phyloP scores from a whole-genome alignment of 2,329 filamentous ascomycete genomes.

The Triangularia setosa region DNA sequence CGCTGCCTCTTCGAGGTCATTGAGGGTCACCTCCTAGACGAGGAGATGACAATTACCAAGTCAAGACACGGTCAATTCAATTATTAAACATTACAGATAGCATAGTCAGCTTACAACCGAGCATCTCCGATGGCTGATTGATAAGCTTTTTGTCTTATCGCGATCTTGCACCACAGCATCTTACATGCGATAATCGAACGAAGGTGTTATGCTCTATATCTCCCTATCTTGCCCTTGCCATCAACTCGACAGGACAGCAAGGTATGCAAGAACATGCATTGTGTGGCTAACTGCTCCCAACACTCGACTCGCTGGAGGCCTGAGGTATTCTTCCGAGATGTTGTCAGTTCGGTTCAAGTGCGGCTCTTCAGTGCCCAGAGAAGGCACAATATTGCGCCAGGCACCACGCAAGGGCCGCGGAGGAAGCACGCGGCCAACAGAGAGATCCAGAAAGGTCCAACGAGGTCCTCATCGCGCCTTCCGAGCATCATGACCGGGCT shows the following conservation, averaged over 20 bases:
- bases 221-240: no score
- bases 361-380: background rate
- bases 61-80: no score
- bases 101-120: background rate
- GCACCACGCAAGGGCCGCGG: background rate
- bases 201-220: no score
- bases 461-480: background rate
- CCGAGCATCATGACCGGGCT: background rate
- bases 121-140: background rate
- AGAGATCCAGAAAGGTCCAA: background rate
- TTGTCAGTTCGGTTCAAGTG: background rate
- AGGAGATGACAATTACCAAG: no score
- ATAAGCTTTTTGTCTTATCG: background rate
- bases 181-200: background rate
- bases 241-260: no score
- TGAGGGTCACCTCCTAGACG: no score
- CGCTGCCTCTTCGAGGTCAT: no score
- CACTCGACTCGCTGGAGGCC: background rate
- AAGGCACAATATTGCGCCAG: slow-evolving; percentile 6
- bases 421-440: background rate
- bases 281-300: background rate
- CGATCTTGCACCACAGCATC: background rate
- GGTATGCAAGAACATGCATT: background rate
- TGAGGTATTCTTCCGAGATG: background rate
- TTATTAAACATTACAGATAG: background rate